Percentiles rank a stretch among this genome's conserved stretches.
These are phyloP conservation scores for Ammopiptanthus mongolicus DNA, from an alignment of 306 rosid species.

Conservation along the genomic window DNA sequence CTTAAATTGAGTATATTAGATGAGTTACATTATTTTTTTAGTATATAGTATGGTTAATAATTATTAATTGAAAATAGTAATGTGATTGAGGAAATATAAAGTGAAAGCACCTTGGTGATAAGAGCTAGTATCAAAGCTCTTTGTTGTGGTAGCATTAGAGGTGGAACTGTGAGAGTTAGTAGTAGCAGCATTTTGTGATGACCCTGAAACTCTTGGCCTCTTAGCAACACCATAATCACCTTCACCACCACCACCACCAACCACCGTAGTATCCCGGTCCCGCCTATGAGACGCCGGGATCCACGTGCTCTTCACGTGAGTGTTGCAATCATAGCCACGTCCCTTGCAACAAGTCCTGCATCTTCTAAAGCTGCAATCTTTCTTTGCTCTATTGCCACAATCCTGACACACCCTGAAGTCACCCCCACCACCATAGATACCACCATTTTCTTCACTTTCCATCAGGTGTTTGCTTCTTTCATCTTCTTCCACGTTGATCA, in stretches of 20 bases:
- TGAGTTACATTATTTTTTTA: no score
- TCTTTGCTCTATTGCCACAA: constrained; percentile 85
- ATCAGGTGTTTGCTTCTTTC: constrained; percentile 8
- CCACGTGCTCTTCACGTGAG: constrained; percentile 93
- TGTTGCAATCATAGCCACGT: constrained; percentile 60
- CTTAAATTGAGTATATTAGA: no score
- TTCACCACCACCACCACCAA: constrained; percentile 13
- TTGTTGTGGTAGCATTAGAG: constrained; percentile 42
- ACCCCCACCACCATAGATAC: constrained; percentile 19
- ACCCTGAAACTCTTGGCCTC: constrained; percentile 41
- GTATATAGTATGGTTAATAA: no score
- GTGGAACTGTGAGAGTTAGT: constrained; percentile 52
- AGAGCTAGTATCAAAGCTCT: constrained; percentile 46
- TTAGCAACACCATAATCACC: constrained; percentile 42
- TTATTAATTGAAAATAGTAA: no score
- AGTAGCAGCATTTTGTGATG: constrained; percentile 37
- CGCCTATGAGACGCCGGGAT: constrained; percentile 54
- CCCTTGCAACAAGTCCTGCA: constrained; percentile 87
- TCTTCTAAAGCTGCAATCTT: constrained; percentile 54
- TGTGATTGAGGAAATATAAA: not conserved
- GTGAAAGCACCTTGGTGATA: constrained; percentile 44
- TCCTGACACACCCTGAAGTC: constrained; percentile 56
- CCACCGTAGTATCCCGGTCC: constrained; percentile 29
- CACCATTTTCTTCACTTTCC: constrained; percentile 15
- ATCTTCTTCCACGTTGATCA: constrained; percentile 19